These are phyloP conservation scores for Coprinopsis strossmayeri DNA, from an alignment of 768 basidiomycete species.

Conservation along the genomic window DNA sequence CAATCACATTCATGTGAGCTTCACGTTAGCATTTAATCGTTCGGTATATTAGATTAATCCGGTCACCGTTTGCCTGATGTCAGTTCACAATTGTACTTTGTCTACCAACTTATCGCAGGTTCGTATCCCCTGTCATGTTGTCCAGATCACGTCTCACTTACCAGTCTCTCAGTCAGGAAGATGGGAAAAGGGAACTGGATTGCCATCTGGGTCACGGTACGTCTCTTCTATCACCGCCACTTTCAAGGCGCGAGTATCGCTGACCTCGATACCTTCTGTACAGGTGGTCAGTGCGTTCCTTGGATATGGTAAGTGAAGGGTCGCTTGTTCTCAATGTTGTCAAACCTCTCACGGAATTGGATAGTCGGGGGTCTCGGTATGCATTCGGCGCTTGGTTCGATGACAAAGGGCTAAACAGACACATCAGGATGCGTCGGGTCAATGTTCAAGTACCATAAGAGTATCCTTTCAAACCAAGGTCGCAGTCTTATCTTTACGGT, in stretches of 20 bases:
- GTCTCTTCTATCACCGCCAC: constrained; percentile 5
- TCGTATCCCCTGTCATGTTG: no score
- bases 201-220: constrained; percentile 23
- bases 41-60: no score
- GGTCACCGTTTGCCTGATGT: no score
- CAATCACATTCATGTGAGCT: constrained; percentile 35
- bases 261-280: neutral
- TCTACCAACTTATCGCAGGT: constrained; percentile 33
- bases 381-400: no score
- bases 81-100: constrained; percentile 41
- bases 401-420: no score
- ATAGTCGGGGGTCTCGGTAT: neutral
- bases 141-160: neutral
- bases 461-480: constrained; percentile 22
- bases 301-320: constrained; percentile 1
- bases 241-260: no score
- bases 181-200: constrained; percentile 20
- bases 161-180: constrained; percentile 19
- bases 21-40: neutral
- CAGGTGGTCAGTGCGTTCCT: neutral
- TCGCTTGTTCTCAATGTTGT: no score
- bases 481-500: constrained; percentile 23
- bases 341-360: neutral
- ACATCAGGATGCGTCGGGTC: constrained; percentile 24
- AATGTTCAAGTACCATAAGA: constrained; percentile 28